Percentiles rank a stretch among this genome's conserved stretches.
Conservation (phyloP, 768 basidiomycete genomes). For the Tephrocybe sp. region DNA sequence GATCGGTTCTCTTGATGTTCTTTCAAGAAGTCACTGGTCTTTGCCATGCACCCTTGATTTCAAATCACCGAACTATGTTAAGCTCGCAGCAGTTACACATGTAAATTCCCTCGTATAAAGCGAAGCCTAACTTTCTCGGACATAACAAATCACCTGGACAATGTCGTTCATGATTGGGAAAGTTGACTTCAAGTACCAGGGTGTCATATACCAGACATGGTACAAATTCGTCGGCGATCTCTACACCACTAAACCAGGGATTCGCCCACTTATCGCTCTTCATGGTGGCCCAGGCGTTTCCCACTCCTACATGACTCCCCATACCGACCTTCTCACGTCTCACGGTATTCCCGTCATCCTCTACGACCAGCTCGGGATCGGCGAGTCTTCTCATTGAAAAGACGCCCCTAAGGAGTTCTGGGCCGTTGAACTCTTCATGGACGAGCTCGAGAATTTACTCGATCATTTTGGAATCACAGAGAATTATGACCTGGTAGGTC, state of each 20-base stretch:
- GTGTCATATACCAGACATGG: conserved; percentile 15
- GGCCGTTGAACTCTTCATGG: conserved; percentile 48
- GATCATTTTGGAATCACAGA: conserved; percentile 34
- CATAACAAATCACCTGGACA: too few species aligned
- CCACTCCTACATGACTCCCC: conserved; percentile 41
- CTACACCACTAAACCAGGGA: conserved; percentile 2
- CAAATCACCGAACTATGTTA: too few species aligned
- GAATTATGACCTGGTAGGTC: conserved; percentile 46
- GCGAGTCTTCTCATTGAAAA: conserved; percentile 47
- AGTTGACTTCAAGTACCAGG: conserved; percentile 13
- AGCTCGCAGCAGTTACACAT: too few species aligned
- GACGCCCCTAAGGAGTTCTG: conserved; percentile 48
- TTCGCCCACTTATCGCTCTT: conserved; percentile 33
- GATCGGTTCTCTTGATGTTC: too few species aligned
- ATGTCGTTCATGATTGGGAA: conserved; percentile 7
- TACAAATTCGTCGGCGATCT: conserved; percentile 15
- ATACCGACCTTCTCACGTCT: conserved; percentile 33
- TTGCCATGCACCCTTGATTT: too few species aligned
- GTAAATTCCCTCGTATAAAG: too few species aligned
- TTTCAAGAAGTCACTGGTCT: too few species aligned
- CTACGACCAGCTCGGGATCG: conserved; percentile 56
- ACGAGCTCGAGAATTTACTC: conserved; percentile 51
- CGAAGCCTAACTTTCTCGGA: too few species aligned
- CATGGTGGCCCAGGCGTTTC: conserved; percentile 48
- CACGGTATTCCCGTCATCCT: conserved; percentile 43